Evolutionary conservation across 768 basidiomycete species (phyloP).

Genomic region (Paxillus rubicundulus): DNA sequence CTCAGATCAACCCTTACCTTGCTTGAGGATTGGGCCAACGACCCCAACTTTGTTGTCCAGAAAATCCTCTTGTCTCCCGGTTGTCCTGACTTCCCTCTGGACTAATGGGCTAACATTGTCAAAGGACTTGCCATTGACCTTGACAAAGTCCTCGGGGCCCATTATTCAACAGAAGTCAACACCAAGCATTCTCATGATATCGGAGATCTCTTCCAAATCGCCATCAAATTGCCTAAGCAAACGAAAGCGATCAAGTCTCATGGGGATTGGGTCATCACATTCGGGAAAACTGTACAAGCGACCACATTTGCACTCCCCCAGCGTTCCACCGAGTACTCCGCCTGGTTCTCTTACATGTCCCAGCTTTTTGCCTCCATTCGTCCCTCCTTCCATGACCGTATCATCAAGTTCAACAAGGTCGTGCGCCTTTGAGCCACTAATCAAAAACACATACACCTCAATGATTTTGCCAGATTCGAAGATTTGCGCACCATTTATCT

Average conservation of each 20-base stretch:
- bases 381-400: constrained; percentile 10
- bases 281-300: background rate
- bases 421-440: constrained; percentile 23
- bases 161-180: background rate
- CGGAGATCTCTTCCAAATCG: too few relatives aligned
- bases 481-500: background rate
- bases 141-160: too few relatives aligned
- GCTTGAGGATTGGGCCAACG: too few relatives aligned
- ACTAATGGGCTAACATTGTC: background rate
- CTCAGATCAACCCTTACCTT: background rate
- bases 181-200: background rate
- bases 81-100: background rate
- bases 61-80: too few relatives aligned
- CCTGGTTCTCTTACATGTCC: constrained; percentile 13
- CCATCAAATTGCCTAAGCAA: background rate
- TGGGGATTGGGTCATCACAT: too few relatives aligned
- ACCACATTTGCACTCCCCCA: constrained; percentile 27
- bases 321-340: constrained; percentile 20
- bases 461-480: background rate
- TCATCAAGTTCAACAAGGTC: constrained; percentile 33
- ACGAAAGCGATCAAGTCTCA: too few relatives aligned
- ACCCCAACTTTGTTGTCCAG: background rate
- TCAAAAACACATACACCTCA: too few relatives aligned
- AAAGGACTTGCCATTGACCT: too few relatives aligned
- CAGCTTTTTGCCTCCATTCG: too few relatives aligned